phyloP scores from a whole-genome alignment of 495 filamentous ascomycete genomes.

The Cercophora newfieldiana region DNA sequence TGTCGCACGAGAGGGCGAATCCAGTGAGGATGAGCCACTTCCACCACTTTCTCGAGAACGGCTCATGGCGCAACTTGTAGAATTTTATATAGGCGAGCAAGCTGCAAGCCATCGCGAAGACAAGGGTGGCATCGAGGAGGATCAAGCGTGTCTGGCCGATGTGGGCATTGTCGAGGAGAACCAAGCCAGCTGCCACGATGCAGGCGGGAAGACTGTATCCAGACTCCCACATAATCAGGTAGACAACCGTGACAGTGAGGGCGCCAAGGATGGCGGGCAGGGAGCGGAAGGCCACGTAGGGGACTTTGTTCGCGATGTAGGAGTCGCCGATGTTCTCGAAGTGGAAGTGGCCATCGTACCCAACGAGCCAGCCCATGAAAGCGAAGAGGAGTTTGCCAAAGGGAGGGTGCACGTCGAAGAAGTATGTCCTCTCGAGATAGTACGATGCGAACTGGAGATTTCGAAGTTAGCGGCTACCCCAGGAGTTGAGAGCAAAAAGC shows the following conservation, averaged over 20 bases:
- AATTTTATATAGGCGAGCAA: conserved; percentile 93
- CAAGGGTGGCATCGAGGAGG: conserved; percentile 88
- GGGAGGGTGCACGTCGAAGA: conserved; percentile 99
- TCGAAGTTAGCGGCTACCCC: conserved; percentile 10
- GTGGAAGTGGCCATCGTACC: conserved; percentile 94
- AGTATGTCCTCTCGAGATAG: conserved; percentile 96
- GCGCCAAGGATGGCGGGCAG: conserved; percentile 91
- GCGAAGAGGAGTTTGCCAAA: conserved; percentile 91
- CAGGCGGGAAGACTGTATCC: conserved; percentile 94
- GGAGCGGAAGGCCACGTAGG: conserved; percentile 91
- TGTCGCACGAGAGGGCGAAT: conserved; percentile 91
- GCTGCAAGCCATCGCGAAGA: conserved; percentile 93
- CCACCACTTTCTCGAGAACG: conserved; percentile 97
- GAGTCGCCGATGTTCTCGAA: conserved; percentile 99
- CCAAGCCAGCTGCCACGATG: conserved; percentile 77
- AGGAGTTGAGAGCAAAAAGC: background rate
- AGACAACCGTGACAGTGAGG: conserved; percentile 89
- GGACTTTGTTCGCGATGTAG: conserved; percentile 94
- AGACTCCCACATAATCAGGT: conserved; percentile 99
- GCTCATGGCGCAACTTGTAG: conserved; percentile 89
- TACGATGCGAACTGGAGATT: conserved; percentile 80
- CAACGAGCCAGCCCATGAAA: conserved; percentile 91
- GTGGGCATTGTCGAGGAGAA: conserved; percentile 97
- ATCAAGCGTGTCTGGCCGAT: conserved; percentile 96
- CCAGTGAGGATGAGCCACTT: conserved; percentile 97